Base-by-base conservation (phyloP, 371 early-diverging fungal species). In the Mucor plumbeus region DNA sequence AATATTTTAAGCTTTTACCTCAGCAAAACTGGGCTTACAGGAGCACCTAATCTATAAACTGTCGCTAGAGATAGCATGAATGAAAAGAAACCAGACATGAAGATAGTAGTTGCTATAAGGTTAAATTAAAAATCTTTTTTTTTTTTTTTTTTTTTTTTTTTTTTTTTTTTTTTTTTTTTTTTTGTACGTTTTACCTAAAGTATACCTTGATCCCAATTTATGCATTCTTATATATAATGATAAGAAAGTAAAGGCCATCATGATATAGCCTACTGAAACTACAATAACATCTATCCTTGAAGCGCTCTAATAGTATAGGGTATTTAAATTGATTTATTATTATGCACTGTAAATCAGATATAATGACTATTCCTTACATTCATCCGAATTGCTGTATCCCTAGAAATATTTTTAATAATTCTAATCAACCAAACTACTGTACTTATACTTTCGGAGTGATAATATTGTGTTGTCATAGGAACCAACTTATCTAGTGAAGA, bases 201-300 rank as follows among this genome's bases (percentile, higher is more conserved):
- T 50, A 15, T 62, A 62, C 26, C 39, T 62, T 50, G 62, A 62
- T 7, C 62, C 62, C 43, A 62, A 33, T 39, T 62, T 62, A 50
- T 38, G 62, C 62, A 62, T 62, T 38, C 26, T n/a, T 7, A 62
- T 62, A 50, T 62, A 62, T 19, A 62, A 21, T 50, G 62, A 62
- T 50, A 62, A 62, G 36, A 62, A 62, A 10, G 62, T 62, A 5
- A 19, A 62, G 7, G 53, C 36, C 62, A 62, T 62, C 19, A 62
- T 31, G 11, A 62, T 21, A 21, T 62, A 62, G 26, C 62, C 62
- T 17, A 19, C 36, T 50, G 26, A 7, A 7, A 62, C 48, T 9
- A 62, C 53, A 7, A 62, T 39, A 9, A 62, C 10, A 33, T 62
- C 62, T 14, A 50, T 38, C 38, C 33, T 62, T 13, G 62, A 50